Conservation (phyloP, 176 grass and related monocot genomes). For the Oryza glaberrima region DNA sequence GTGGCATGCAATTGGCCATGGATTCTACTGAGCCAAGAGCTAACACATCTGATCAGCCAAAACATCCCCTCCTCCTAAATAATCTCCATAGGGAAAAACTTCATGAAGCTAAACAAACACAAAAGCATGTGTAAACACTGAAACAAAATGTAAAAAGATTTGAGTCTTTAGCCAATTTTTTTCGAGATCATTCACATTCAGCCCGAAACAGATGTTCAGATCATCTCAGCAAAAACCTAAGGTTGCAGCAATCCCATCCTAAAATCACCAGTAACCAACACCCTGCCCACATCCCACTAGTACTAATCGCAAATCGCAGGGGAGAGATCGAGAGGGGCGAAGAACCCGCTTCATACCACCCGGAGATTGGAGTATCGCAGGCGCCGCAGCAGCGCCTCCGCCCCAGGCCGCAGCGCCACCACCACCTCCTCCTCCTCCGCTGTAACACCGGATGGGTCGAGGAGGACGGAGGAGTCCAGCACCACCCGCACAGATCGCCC, state of each 20-base stretch:
- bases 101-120: not conserved
- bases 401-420: constrained; percentile 35
- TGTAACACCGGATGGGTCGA: constrained; percentile 19
- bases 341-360: constrained; percentile 42
- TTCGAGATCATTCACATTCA: not conserved
- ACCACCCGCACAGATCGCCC: constrained; percentile 42
- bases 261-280: too few species aligned
- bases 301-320: not conserved
- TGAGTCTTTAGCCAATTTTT: not conserved
- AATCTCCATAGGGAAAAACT: not conserved
- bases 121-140: not conserved
- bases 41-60: constrained; percentile 18
- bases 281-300: too few species aligned
- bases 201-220: not conserved
- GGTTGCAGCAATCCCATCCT: not conserved
- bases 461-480: constrained; percentile 54
- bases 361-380: constrained; percentile 51
- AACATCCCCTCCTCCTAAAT: not conserved
- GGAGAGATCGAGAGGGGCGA: not conserved
- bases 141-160: not conserved
- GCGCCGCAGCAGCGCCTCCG: constrained; percentile 46
- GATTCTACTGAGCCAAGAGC: not conserved
- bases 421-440: not conserved
- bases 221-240: not conserved
- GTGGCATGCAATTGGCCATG: not conserved